phyloP scores from a whole-genome alignment of 768 basidiomycete species.

The Leccinum sublutescens region DNA sequence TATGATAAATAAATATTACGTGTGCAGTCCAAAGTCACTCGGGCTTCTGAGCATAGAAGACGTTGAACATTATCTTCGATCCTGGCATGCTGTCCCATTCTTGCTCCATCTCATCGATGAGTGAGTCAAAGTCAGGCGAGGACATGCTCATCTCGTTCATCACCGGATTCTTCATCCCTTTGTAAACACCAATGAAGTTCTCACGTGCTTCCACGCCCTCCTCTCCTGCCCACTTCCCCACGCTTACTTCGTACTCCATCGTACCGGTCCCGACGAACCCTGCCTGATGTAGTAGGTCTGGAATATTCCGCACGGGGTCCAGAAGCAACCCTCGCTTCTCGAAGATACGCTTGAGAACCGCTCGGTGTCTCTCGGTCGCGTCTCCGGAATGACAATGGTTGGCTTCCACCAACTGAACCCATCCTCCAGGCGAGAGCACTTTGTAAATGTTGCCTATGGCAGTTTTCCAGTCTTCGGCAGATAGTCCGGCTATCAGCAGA shows the following conservation, averaged over 20 bases:
- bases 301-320: not conserved
- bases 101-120: not conserved
- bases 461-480: not conserved
- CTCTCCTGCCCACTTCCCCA: not conserved
- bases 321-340: not conserved
- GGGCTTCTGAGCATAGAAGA: not conserved
- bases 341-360: not conserved
- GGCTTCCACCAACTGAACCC: not conserved
- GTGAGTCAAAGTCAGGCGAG: not conserved
- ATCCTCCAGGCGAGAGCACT: not conserved
- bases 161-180: not conserved
- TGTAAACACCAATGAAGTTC: not conserved
- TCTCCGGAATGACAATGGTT: not conserved
- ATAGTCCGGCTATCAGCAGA: not conserved
- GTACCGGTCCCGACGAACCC: not conserved
- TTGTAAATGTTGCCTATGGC: not conserved
- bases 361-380: not conserved
- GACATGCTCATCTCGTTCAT: not conserved
- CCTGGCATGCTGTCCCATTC: not conserved
- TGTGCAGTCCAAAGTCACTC: not conserved
- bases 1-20: not conserved
- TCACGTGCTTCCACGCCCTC: not conserved
- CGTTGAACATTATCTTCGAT: not conserved
- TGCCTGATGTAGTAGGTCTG: not conserved
- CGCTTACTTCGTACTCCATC: not conserved